Evolutionary conservation across 495 filamentous ascomycete genomes (phyloP).

Genomic region (Trichodelitschia bisporula): DNA sequence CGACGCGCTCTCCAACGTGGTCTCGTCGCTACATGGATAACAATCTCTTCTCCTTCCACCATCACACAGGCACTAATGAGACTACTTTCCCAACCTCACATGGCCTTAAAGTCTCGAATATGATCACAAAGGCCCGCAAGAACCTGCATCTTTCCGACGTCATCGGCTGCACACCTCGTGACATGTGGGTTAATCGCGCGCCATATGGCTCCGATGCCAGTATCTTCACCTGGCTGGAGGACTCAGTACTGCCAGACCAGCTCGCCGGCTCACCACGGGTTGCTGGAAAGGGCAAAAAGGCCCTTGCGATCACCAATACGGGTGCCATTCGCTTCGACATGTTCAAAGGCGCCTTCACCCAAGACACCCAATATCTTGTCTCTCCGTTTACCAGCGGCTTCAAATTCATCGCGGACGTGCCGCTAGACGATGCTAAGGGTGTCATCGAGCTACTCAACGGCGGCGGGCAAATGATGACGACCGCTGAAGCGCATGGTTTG

Average conservation of each 20-base stretch:
- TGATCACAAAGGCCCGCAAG: conserved; percentile 44
- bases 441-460: conserved; percentile 52
- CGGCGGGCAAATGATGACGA: conserved; percentile 30
- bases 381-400: conserved; percentile 75
- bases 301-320: conserved; percentile 60
- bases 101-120: conserved; percentile 45
- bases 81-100: conserved; percentile 54
- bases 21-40: conserved; percentile 80
- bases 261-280: conserved; percentile 19
- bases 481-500: neutral
- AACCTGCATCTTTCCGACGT: conserved; percentile 44
- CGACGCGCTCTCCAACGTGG: conserved; percentile 27
- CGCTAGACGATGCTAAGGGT: conserved; percentile 42
- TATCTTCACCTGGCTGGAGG: conserved; percentile 61
- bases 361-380: conserved; percentile 59
- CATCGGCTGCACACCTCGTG: conserved; percentile 61
- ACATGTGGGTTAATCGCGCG: conserved; percentile 56
- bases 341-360: conserved; percentile 75
- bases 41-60: conserved; percentile 62
- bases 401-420: conserved; percentile 54
- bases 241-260: conserved; percentile 40
- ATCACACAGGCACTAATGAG: conserved; percentile 50
- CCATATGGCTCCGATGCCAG: conserved; percentile 43
- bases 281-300: conserved; percentile 22
- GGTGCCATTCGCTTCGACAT: conserved; percentile 87